Conservation (phyloP, 495 filamentous ascomycete genomes). For the Pyrenula massariospora region DNA sequence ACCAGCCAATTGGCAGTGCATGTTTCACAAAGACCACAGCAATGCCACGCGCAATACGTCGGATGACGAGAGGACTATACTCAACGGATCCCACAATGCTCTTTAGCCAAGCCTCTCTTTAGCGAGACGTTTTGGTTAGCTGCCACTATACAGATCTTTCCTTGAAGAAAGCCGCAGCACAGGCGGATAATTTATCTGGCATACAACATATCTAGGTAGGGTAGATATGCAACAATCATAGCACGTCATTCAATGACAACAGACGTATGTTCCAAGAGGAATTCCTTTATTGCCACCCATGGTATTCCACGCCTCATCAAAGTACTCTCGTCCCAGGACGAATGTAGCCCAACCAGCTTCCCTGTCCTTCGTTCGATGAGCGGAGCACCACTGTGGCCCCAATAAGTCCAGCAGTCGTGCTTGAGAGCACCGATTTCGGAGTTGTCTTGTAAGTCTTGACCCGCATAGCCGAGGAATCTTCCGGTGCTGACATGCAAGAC, state of each 20-base stretch:
- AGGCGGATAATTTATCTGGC: no score
- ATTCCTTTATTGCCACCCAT: slow-evolving; percentile 18
- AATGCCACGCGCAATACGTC: no score
- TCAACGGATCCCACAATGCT: no score
- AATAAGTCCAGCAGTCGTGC: slow-evolving; percentile 44
- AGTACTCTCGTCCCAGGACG: slow-evolving; percentile 33
- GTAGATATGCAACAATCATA: no score
- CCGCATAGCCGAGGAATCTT: slow-evolving; percentile 19
- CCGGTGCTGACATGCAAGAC: slow-evolving; percentile 28
- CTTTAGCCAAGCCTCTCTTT: no score
- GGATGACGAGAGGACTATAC: no score
- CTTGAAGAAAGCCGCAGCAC: no score
- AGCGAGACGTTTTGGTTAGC: no score
- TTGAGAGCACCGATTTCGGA: slow-evolving; percentile 34
- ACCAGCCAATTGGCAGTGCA: no score
- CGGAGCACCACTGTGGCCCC: slow-evolving; percentile 37
- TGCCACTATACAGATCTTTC: no score
- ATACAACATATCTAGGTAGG: no score
- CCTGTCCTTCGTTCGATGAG: slow-evolving; percentile 18
- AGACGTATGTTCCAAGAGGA: slow-evolving; percentile 9
- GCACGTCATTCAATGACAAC: background rate
- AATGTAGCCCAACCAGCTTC: slow-evolving; percentile 29
- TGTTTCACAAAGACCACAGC: no score
- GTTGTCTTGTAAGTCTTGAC: slow-evolving; percentile 29
- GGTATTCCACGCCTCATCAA: slow-evolving; percentile 32